A percentile compares a stretch with the other conserved stretches of the same genome.
These are phyloP conservation scores for Carex arenaria DNA, from an alignment of 202 grass and related monocot genomes.

Conservation along the genomic window DNA sequence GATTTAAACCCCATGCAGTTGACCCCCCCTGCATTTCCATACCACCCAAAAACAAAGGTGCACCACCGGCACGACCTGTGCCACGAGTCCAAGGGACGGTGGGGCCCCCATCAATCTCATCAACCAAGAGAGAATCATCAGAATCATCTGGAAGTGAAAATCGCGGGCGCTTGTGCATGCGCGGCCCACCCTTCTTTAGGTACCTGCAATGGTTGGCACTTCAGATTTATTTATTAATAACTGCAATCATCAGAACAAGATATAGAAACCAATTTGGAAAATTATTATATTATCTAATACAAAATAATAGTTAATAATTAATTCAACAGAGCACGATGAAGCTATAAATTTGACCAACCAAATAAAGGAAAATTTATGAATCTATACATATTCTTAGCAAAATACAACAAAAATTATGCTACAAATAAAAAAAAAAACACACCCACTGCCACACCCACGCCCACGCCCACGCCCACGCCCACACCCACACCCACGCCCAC, in stretches of 20 bases:
- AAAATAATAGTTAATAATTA: not conserved
- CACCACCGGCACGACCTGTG: conserved; percentile 55
- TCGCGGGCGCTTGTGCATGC: conserved; percentile 72
- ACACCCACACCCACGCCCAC: not conserved
- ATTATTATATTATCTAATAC: not conserved
- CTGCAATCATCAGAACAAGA: not conserved
- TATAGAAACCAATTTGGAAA: not conserved
- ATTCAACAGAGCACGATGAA: not conserved
- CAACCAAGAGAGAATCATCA: conserved; percentile 98
- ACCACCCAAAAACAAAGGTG: conserved; percentile 75
- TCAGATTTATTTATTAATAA: conserved; percentile 3
- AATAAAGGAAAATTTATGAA: not conserved
- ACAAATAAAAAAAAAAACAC: not conserved
- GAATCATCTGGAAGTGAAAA: conserved; percentile 89
- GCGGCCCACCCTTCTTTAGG: conserved; percentile 86
- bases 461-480: not conserved
- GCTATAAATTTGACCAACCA: conserved; percentile 5
- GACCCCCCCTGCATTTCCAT: conserved; percentile 81
- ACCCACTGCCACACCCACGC: not conserved
- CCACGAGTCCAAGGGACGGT: conserved; percentile 74
- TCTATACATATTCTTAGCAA: not conserved
- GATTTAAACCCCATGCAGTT: conserved; percentile 84
- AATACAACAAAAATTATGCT: not conserved
- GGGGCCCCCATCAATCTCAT: conserved; percentile 76
- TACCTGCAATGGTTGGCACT: conserved; percentile 58